These are phyloP conservation scores for Dendrocalamus latiflorus DNA, from an alignment of 202 grass and related monocot species.

Conservation along the genomic window DNA sequence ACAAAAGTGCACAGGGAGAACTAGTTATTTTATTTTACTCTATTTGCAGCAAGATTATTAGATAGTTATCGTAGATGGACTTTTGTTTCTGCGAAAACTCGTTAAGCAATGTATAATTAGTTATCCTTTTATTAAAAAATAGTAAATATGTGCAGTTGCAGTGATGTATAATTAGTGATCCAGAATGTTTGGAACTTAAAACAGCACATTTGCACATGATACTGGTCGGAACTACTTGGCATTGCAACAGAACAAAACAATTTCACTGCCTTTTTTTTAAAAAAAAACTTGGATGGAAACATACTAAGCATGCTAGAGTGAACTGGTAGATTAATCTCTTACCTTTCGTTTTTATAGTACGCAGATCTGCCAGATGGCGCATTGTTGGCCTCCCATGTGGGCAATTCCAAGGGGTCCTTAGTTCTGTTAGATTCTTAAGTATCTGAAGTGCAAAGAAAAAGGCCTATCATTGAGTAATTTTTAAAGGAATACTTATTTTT, in stretches of 20 bases:
- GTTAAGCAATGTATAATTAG: not conserved
- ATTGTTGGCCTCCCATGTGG: constrained; percentile 98
- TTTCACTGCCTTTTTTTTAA: not conserved
- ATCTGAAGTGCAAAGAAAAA: constrained; percentile 56
- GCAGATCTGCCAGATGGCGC: constrained; percentile 84
- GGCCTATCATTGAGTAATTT: not conserved
- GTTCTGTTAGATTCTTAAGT: constrained; percentile 58
- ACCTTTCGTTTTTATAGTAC: constrained; percentile 48
- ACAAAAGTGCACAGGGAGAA: not conserved
- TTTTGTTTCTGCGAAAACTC: not conserved
- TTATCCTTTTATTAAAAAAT: not conserved
- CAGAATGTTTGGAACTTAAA: not conserved
- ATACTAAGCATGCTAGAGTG: not conserved
- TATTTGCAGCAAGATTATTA: not conserved
- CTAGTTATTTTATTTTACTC: too few species aligned
- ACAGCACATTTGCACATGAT: not conserved
- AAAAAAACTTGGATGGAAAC: not conserved
- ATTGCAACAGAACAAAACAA: constrained; percentile 1
- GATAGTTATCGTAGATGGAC: not conserved
- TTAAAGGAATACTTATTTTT: not conserved
- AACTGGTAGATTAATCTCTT: not conserved
- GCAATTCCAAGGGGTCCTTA: constrained; percentile 88
- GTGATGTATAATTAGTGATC: not conserved
- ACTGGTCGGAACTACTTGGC: not conserved
- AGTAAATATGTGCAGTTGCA: not conserved